Conservation (phyloP, 192 early-diverging fungal genomes). For the Chytriomyces sp. region DNA sequence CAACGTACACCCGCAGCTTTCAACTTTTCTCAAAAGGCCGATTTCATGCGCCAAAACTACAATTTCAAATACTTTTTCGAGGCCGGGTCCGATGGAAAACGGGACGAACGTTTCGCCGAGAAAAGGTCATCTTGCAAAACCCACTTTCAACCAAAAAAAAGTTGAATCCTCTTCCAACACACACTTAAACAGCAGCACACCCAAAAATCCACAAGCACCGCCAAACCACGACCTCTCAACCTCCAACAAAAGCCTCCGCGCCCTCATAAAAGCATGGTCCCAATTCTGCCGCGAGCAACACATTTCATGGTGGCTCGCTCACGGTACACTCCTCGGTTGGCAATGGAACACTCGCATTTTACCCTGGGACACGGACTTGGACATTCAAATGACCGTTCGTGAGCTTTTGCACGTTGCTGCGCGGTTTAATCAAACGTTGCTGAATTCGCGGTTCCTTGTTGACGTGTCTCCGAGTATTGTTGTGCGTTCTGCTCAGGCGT, state of each 20-base stretch:
- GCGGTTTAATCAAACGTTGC: conserved; percentile 20
- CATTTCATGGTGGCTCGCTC: conserved; percentile 46
- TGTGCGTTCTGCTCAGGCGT: not conserved
- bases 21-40: not conserved
- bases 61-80: conserved; percentile 29
- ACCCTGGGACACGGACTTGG: conserved; percentile 50
- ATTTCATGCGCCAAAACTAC: not conserved
- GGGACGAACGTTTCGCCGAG: conserved; percentile 14
- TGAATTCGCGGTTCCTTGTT: conserved; percentile 18
- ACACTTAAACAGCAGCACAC: not conserved
- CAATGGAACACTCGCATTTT: conserved; percentile 41
- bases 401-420: not conserved
- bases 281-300: conserved; percentile 32
- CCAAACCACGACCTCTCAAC: not conserved
- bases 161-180: not conserved
- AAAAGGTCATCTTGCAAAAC: not conserved
- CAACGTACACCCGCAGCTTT: conserved; percentile 11
- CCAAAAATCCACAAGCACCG: not conserved
- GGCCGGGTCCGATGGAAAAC: conserved; percentile 12
- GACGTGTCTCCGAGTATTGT: conserved; percentile 13
- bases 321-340: conserved; percentile 53
- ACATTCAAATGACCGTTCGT: conserved; percentile 11
- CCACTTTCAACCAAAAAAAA: not conserved
- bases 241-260: not conserved
- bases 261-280: conserved; percentile 21